Evolutionary conservation across 2,329 filamentous ascomycete genomes (phyloP), one percentile per base, ranked within the genome.

Genomic region (Fusarium protoensiforme): DNA sequence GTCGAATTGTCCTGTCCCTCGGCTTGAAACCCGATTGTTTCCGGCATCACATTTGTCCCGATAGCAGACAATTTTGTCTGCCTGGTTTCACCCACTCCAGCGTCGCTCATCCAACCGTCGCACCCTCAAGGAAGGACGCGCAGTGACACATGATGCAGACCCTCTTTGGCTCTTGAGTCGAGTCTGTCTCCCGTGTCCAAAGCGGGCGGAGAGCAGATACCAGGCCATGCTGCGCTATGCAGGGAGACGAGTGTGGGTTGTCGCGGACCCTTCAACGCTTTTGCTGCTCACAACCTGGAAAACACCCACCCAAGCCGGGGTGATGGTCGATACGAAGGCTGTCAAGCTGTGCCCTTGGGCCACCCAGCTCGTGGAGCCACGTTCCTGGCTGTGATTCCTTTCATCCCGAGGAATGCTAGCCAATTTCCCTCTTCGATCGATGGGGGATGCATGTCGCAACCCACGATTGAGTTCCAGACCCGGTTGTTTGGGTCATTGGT

Each of bases 331-430:
- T 53, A 20, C 46, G 39, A 65, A 68, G 46, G 54, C 29, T 39
- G 57, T 62, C 56, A 10, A 53, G 27, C 48, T 31, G 35, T 57
- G 20, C 35, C 59, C 24, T 43, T 46, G 41, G 35, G 35, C 18
- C 13, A 18, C 22, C 58, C 41, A 39, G 41, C 48, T 54, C 43
- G 33, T 63, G 59, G 64, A 64, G 51, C 66, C 73, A 68, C 63
- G 68, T 73, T 75, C 68, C 68, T 77, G 68, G 61, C 41, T 63
- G 54, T 29, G 38, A 67, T 64, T 69, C 67, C 64, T 68, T 64
- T 66, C 64, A 68, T 57, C 43, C 63, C 51, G 59, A 69, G 75
- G 76, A 78, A 78, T 78, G 76, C 61, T 68, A 38, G 38, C 39
- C 59, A 78, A 75, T 78, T 74, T 69, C 64, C 56, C 68, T 57